Evolutionary conservation across 768 basidiomycete species (phyloP), one percentile per base, ranked within the genome.

Genomic region (Mycena albidolilacea): DNA sequence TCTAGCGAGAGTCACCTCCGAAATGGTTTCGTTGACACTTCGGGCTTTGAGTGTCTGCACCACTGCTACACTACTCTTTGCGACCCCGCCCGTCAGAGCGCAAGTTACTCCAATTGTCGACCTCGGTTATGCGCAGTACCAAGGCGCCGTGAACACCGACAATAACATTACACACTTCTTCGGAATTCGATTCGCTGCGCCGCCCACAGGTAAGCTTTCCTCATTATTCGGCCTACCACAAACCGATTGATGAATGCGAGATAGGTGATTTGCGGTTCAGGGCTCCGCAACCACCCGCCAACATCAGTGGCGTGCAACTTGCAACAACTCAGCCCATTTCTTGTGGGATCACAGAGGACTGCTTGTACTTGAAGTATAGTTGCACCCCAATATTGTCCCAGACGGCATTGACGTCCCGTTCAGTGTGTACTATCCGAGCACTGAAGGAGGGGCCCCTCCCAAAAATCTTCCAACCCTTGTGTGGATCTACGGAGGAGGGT

Each of bases 71-170:
- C 54, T 55, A 55, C 21, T 55, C 11, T 23, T 35, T 55, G 60
- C 41, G 17, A 44, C 60, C 44, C 23, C 43, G 4, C 21, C 44
- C 23, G 61, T 43, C 61, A 48, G 41, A 10, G 61, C 61, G 11
- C 61, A 62, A 58, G 48, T 61, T n/a, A 38, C 37, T 44, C 76
- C 77, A 7, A 61, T 84, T 50, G 83, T 87, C 37, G 80, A 87
- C 67, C 78, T 88, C 19, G 87, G 87, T 4, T 86, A 87, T 75
- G 84, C 87, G 0, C 76, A 78, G 67, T 81, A 81, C 61, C 79
- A 81, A 71, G 80, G 79, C 1, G 41, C 66, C 11, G 71, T 77
- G 38, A 41, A 57, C 17, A 63, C 81, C 63, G 35, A 72, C 1
- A 39, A 23, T 7, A 73, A 70, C 50, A 77, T 75, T 3, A 75